Conservation (phyloP, 345 rosid genomes). For the Euphorbia lathyris region DNA sequence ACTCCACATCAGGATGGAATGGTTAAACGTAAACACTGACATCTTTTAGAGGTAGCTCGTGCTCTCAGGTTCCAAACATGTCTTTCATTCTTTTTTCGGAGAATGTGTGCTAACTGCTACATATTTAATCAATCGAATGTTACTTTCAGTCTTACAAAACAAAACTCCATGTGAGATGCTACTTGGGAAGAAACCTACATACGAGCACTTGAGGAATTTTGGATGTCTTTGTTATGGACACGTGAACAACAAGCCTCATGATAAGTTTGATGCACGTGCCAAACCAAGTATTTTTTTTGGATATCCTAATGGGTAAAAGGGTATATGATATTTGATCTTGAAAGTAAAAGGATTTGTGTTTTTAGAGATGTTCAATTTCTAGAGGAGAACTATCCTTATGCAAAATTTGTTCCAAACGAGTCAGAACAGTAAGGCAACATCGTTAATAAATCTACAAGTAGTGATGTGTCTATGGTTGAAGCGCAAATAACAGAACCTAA, state of each 20-base stretch:
- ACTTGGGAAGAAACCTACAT: background rate
- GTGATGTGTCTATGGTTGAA: too few species aligned
- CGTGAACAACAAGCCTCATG: background rate
- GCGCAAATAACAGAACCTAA: too few species aligned
- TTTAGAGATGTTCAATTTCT: background rate
- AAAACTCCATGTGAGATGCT: background rate
- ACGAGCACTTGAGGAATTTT: background rate
- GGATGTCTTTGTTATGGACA: background rate
- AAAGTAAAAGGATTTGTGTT: too few species aligned
- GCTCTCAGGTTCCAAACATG: background rate
- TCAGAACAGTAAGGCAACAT: too few species aligned
- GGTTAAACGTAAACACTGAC: background rate
- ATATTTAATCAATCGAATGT: background rate
- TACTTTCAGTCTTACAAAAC: background rate
- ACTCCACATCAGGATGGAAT: background rate
- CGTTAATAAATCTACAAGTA: too few species aligned
- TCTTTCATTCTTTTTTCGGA: background rate
- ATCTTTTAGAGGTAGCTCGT: background rate
- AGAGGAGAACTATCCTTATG: background rate
- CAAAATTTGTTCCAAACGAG: too few species aligned
- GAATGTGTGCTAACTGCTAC: background rate
- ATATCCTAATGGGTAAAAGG: slow-evolving; percentile 9
- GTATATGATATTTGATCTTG: background rate
- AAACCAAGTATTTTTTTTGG: background rate
- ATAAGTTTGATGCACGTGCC: background rate